Percentiles rank a stretch among this genome's conserved stretches.
Conservation (phyloP, 768 basidiomycete species). For the Tricholoma sp. region DNA sequence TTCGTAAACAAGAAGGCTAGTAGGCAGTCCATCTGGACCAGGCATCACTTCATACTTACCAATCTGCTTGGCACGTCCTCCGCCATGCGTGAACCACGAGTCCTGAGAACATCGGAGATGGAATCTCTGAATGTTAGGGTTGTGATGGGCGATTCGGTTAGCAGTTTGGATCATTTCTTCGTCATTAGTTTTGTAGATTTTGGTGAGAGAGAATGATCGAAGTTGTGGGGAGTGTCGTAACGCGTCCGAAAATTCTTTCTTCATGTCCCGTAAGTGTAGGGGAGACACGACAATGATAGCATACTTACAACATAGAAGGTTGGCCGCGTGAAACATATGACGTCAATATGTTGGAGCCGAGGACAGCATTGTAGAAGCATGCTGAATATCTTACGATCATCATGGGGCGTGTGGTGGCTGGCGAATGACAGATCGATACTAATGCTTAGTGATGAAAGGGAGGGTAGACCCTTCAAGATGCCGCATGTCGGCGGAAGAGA, state of each 20-base stretch:
- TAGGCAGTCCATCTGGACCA: slow-evolving; percentile 9
- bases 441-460: slow-evolving; percentile 23
- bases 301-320: slow-evolving; percentile 28
- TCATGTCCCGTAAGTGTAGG: background rate
- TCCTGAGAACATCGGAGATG: slow-evolving; percentile 28
- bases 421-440: slow-evolving; percentile 34
- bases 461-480: slow-evolving; percentile 22
- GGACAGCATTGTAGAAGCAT: slow-evolving; percentile 26
- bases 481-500: slow-evolving; percentile 27
- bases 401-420: slow-evolving; percentile 18
- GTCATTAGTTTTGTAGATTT: slow-evolving; percentile 30
- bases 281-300: background rate
- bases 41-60: slow-evolving; percentile 24
- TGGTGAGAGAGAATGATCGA: slow-evolving; percentile 29
- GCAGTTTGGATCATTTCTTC: slow-evolving; percentile 29
- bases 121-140: slow-evolving; percentile 26
- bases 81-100: slow-evolving; percentile 29
- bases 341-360: slow-evolving; percentile 24
- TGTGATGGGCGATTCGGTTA: slow-evolving; percentile 23
- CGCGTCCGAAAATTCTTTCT: slow-evolving; percentile 29
- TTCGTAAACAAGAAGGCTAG: slow-evolving; percentile 10
- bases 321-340: slow-evolving; percentile 32
- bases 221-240: slow-evolving; percentile 23
- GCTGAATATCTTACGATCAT: slow-evolving; percentile 24
- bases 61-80: slow-evolving; percentile 26